Evolutionary conservation across 441 rosid genomes (phyloP), one percentile per base, ranked within the genome.

Genomic region (Croton laevigatus): DNA sequence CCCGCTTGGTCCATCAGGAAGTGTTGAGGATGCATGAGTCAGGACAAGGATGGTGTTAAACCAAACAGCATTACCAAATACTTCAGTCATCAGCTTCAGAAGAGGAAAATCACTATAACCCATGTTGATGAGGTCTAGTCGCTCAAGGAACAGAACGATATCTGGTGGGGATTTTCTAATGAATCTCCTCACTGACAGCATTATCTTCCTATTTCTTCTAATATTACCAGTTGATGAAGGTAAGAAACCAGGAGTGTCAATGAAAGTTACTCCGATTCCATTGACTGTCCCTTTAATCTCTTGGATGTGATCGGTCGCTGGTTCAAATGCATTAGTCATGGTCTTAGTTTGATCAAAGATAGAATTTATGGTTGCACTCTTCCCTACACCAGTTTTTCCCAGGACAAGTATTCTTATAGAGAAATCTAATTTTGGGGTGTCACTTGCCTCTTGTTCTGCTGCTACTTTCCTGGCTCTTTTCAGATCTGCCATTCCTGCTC

Each of bases 341-440:
- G 89, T 80, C 82, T 82, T 92, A 38, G 79, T 67, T 79, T 92
- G 91, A 79, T 86, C 89, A 62, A 92, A 86, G n/a, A 94, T 77
- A 12, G 98, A 90, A 82, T 94, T 94, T 82, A 89, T 87, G 40
- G 98, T 91, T 51, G 98, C 97, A 79, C 98, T 94, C 87, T 94
- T 94, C 78, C 98, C 96, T n/a, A 90, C 95, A 27, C 97, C 97
- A 20, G 98, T 88, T 84, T 82, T 94, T 65, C 98, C 97, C 38
- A 94, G 75, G 65, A 91, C 93, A 63, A 94, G 91, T 75, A 91
- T 80, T 81, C 89, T 81, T 49, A 89, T 23, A 49, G 96, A 84
- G 79, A 87, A 88, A 83, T 91, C 81, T 59, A 91, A 70, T 70
- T 83, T 86, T 19, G 91, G 93, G 63, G 64, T n/a, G 36, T 91